Evolutionary conservation across 768 basidiomycete genomes (phyloP), one percentile per base, ranked within the genome.

Genomic region (Chiua virens): DNA sequence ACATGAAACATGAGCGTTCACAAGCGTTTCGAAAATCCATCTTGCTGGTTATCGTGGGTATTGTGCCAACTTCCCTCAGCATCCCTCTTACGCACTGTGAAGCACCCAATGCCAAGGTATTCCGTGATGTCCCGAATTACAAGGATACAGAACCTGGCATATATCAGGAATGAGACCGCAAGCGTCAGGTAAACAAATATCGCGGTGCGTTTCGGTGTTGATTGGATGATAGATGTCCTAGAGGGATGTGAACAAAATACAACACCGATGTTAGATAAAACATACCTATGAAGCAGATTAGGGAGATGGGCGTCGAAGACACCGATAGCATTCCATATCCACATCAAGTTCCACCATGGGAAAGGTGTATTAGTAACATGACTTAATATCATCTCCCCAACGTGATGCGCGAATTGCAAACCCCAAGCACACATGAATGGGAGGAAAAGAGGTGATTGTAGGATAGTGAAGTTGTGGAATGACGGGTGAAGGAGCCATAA

Each of bases 361-460:
- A 98, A 96, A 5, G 82, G 73, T 39, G 79, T 75, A 55, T 82
- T 83, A 45, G 95, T 94, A 25, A 97, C 84, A 68, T 98, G 97
- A 1, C 94, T 90, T 41, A 97, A 73, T 61, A 98, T 98, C 78
- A 98, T 89, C 57, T 87, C 75, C 11, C 92, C 92, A 34, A 97
- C 95, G 65, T 94, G 87, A 56, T 91, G 89, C 25, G 89, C 87
- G 57, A 92, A 91, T 68, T 90, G 88, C 46, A 90, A 68, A n/a
- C 94, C 96, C 94, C 95, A 98, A 18, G 89, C 86, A 60, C 85
- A 87, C 17, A 95, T 70, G 75, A 95, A 97, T 4, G 94, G 92
- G 11, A 98, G 72, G 64, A 98, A 86, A 22, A 86, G 77, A 1
- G 84, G 74, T 1, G 89, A 89, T 58, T 87, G 75, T 36, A 97